Conservation (phyloP, 1,139 yeast species). For the Blastobotrys petasosporus region DNA sequence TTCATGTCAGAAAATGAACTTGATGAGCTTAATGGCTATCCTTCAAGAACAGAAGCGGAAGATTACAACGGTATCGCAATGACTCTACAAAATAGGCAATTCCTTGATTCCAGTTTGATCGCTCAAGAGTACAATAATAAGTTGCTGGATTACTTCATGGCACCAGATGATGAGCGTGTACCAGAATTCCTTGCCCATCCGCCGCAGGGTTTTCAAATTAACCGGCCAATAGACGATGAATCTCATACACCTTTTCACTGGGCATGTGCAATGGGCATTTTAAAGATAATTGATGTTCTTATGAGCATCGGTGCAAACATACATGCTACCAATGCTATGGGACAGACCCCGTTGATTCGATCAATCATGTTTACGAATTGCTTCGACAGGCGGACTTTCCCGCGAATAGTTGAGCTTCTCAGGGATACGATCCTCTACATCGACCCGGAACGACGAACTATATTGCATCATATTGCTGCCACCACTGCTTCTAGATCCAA, state of each 20-base stretch:
- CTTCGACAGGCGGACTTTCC: conserved; percentile 70
- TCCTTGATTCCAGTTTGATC: conserved; percentile 31
- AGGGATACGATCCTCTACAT: conserved; percentile 59
- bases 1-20: conserved; percentile 31
- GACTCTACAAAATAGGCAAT: conserved; percentile 16
- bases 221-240: conserved; percentile 87
- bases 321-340: conserved; percentile 62
- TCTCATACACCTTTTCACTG: conserved; percentile 96
- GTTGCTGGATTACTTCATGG: conserved; percentile 52
- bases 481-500: conserved; percentile 54
- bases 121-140: conserved; percentile 40
- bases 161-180: conserved; percentile 66
- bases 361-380: conserved; percentile 83
- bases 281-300: conserved; percentile 62
- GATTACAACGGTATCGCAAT: conserved; percentile 13
- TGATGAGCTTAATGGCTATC: conserved; percentile 19
- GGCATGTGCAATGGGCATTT: conserved; percentile 91
- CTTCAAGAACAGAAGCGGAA: conserved; percentile 4
- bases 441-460: conserved; percentile 62
- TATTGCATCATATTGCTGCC: conserved; percentile 76
- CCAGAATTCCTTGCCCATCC: conserved; percentile 70
- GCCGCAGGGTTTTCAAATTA: conserved; percentile 74
- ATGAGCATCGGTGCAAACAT: conserved; percentile 73
- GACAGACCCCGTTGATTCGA: conserved; percentile 81
- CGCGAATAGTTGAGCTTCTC: conserved; percentile 60